Evolutionary conservation across 2,329 filamentous ascomycete genomes (phyloP).

Genomic region (Curvularia lunata): DNA sequence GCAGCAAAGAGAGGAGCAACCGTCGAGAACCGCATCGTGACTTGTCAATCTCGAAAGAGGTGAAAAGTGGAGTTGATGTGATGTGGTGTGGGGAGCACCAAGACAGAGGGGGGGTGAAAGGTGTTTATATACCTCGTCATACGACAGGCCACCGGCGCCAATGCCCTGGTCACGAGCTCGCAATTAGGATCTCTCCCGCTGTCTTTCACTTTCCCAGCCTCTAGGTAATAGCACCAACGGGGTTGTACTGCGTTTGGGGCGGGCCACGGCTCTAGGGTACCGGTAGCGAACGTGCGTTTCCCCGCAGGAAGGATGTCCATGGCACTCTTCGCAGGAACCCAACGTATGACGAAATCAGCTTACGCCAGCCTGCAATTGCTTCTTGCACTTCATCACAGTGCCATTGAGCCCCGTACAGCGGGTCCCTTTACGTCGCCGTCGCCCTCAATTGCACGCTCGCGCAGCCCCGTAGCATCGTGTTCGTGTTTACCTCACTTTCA

Average conservation of each 20-base stretch:
- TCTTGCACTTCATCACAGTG: neutral
- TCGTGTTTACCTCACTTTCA: conserved; percentile 6
- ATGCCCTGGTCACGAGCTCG: conserved; percentile 24
- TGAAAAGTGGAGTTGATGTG: conserved; percentile 26
- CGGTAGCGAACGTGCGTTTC: conserved; percentile 24
- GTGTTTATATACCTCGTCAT: conserved; percentile 22
- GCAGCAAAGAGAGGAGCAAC: conserved; percentile 34
- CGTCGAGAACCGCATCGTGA: conserved; percentile 36
- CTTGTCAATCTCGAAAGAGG: conserved; percentile 23
- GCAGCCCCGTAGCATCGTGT: neutral
- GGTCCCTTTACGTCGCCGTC: neutral
- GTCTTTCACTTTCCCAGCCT: conserved; percentile 20
- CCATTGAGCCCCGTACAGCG: neutral
- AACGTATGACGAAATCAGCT: conserved; percentile 28
- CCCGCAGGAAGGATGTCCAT: conserved; percentile 33
- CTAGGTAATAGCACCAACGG: conserved; percentile 17
- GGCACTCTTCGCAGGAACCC: conserved; percentile 35
- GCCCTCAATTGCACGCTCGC: conserved; percentile 2
- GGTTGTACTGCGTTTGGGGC: conserved; percentile 20
- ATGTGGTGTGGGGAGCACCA: conserved; percentile 20
- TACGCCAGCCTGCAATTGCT: conserved; percentile 10
- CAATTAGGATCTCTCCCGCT: conserved; percentile 26
- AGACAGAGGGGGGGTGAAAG: conserved; percentile 16
- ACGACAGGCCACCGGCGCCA: conserved; percentile 22
- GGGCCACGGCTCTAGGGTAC: conserved; percentile 21